A percentile compares a stretch with the other conserved stretches of the same genome.
Evolutionary conservation across 2,329 filamentous ascomycete species (phyloP).

Genomic region (Albophoma yamanashiensis): DNA sequence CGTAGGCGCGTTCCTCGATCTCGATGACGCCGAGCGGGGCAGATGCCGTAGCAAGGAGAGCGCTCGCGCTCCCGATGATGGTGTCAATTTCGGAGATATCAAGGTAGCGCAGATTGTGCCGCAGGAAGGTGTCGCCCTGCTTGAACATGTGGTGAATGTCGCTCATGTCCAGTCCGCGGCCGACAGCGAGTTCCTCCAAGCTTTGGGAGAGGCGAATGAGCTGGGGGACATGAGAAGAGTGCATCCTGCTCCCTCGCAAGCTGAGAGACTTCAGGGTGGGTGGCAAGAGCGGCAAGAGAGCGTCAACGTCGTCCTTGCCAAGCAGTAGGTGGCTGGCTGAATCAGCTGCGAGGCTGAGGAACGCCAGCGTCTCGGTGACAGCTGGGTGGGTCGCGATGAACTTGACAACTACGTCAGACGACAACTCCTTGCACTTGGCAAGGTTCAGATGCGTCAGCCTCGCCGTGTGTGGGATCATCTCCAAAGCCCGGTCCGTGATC

Average conservation of each 20-base stretch:
- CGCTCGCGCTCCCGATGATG: slow-evolving; percentile 49
- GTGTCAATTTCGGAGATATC: slow-evolving; percentile 56
- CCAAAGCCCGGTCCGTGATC: slow-evolving; percentile 60
- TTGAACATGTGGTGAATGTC: slow-evolving; percentile 59
- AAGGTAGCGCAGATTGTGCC: slow-evolving; percentile 59
- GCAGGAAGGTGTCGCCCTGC: slow-evolving; percentile 31
- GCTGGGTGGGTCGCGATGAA: slow-evolving; percentile 65
- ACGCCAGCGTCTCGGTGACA: slow-evolving; percentile 51
- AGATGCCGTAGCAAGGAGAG: slow-evolving; percentile 47
- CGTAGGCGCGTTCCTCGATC: slow-evolving; percentile 57
- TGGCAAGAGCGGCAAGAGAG: slow-evolving; percentile 56
- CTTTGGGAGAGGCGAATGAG: slow-evolving; percentile 54
- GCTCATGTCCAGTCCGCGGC: slow-evolving; percentile 52
- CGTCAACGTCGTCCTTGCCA: slow-evolving; percentile 51
- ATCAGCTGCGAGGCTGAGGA: slow-evolving; percentile 64
- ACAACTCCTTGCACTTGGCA: slow-evolving; percentile 62
- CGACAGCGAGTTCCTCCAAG: slow-evolving; percentile 68
- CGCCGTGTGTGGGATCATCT: slow-evolving; percentile 60
- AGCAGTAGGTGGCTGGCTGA: slow-evolving; percentile 62
- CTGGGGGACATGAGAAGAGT: slow-evolving; percentile 49
- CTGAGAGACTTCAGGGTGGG: slow-evolving; percentile 60
- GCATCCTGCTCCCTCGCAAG: slow-evolving; percentile 64
- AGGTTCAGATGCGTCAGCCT: slow-evolving; percentile 68
- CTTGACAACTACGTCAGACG: slow-evolving; percentile 54
- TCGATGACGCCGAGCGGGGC: slow-evolving; percentile 69